A percentile compares a stretch with the other conserved stretches of the same genome.
These are phyloP conservation scores for Umbelopsis isabellina DNA, from an alignment of 192 early-diverging fungal species.

Conservation along the genomic window DNA sequence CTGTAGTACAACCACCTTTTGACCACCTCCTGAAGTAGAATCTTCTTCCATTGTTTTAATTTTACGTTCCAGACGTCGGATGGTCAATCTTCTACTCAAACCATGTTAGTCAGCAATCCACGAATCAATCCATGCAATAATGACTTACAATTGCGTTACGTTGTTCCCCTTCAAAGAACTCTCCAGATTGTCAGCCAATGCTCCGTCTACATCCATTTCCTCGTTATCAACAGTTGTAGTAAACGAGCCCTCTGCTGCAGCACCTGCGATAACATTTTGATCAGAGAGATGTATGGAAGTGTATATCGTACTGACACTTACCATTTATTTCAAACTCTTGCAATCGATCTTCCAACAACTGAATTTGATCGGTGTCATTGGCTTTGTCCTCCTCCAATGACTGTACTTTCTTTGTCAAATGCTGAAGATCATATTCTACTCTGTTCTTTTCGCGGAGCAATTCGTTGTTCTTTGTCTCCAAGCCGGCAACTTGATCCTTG, in stretches of 20 bases:
- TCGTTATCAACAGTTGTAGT: conserved; percentile 22
- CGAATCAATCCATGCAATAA: not conserved
- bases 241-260: not conserved
- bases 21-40: conserved; percentile 23
- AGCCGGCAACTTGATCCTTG: conserved; percentile 76
- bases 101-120: not conserved
- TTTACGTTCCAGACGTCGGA: conserved; percentile 34
- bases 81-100: conserved; percentile 30
- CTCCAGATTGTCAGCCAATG: conserved; percentile 26
- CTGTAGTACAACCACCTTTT: conserved; percentile 35
- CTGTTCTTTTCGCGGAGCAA: conserved; percentile 71
- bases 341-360: conserved; percentile 77
- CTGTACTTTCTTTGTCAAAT: conserved; percentile 62
- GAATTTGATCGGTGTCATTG: conserved; percentile 76
- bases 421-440: conserved; percentile 68
- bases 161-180: conserved; percentile 38
- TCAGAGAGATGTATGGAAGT: not conserved
- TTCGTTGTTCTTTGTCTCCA: conserved; percentile 70
- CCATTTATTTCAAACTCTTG: conserved; percentile 79
- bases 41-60: conserved; percentile 39
- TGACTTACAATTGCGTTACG: conserved; percentile 37
- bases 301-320: not conserved
- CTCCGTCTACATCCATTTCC: conserved; percentile 4
- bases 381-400: conserved; percentile 64
- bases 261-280: not conserved